A percentile compares a stretch with the other conserved stretches of the same genome.
phyloP scores from a whole-genome alignment of 176 grass and related monocot species.

The Dendrocalamus sinicus region DNA sequence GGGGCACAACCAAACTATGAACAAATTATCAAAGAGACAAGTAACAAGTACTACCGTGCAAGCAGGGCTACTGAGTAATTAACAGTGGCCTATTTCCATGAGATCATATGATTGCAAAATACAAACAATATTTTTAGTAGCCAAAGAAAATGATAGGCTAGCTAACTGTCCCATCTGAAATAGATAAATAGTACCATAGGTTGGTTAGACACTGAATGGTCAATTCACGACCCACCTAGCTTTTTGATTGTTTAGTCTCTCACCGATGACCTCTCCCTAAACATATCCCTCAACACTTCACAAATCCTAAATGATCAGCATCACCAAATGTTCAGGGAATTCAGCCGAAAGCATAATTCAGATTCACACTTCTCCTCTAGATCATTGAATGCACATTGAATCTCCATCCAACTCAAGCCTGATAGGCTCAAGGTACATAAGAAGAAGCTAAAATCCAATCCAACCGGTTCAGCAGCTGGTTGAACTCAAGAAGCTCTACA shows the following conservation, averaged over 20 bases:
- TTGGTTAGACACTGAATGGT: background rate
- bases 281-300: background rate
- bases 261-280: background rate
- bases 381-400: background rate
- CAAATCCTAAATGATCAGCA: background rate
- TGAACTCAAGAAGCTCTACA: background rate
- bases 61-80: background rate
- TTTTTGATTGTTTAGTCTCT: background rate
- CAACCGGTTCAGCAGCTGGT: background rate
- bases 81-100: background rate
- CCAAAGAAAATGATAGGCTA: background rate
- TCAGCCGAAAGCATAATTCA: background rate
- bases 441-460: background rate
- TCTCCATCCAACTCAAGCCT: background rate
- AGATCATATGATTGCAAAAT: conserved; percentile 2
- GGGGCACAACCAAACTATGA: background rate
- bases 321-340: background rate
- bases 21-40: background rate
- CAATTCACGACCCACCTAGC: background rate
- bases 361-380: background rate
- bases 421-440: background rate
- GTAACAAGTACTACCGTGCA: background rate
- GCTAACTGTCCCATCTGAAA: background rate
- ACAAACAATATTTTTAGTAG: background rate
- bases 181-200: background rate